These are phyloP conservation scores for Drechslerella stenobrocha DNA, from an alignment of 2,329 filamentous ascomycete species.

Conservation along the genomic window DNA sequence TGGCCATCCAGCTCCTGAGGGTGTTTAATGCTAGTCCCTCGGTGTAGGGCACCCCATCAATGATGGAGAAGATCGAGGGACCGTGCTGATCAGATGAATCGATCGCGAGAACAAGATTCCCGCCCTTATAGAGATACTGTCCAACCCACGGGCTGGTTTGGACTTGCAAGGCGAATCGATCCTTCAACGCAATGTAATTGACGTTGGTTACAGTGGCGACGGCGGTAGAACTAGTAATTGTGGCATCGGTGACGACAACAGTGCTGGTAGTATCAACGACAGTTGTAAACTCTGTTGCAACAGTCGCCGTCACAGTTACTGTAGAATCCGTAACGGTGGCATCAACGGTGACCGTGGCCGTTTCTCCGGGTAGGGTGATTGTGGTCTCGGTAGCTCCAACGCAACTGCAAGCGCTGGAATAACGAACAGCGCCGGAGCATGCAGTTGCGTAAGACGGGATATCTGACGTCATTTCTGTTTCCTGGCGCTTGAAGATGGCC, in stretches of 20 bases:
- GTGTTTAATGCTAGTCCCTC: not conserved
- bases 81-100: not conserved
- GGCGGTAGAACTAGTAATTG: conserved; percentile 3
- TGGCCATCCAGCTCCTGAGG: not conserved
- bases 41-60: not conserved
- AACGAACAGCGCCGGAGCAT: conserved; percentile 50
- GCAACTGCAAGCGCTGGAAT: conserved; percentile 54
- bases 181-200: conserved; percentile 1
- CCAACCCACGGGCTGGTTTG: not conserved
- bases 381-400: conserved; percentile 50
- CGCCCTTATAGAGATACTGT: not conserved
- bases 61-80: conserved; percentile 9
- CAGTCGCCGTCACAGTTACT: conserved; percentile 5
- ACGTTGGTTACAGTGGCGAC: conserved; percentile 7
- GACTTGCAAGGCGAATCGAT: conserved; percentile 11
- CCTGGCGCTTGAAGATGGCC: conserved; percentile 25
- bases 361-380: conserved; percentile 29
- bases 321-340: conserved; percentile 10
- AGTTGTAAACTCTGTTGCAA: conserved; percentile 5
- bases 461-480: conserved; percentile 30
- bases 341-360: not conserved
- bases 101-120: not conserved
- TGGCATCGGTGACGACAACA: not conserved
- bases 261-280: conserved; percentile 9
- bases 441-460: conserved; percentile 52